A percentile compares a stretch with the other conserved stretches of the same genome.
Conservation (phyloP, 1,284 basidiomycete genomes). For the Ceratobasidium theobromae region DNA sequence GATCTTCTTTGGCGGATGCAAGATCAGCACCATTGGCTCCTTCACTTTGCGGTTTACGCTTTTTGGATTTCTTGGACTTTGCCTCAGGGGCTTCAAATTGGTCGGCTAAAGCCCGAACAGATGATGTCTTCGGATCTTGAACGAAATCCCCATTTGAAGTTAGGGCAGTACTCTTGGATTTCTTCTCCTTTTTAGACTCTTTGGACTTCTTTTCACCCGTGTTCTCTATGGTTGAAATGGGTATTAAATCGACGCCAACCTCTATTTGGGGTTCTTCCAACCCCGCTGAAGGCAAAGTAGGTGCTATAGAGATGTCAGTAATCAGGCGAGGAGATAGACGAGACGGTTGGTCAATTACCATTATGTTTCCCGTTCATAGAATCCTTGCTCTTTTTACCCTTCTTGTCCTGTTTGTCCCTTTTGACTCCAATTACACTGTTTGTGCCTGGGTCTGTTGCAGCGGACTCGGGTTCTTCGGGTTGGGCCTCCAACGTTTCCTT, state of each 20-base stretch:
- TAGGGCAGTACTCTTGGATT: conserved; percentile 32
- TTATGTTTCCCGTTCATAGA: not conserved
- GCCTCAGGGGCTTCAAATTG: conserved; percentile 36
- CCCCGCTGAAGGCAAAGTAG: not conserved
- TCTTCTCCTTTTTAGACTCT: conserved; percentile 38
- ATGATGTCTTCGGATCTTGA: conserved; percentile 38
- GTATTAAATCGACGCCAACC: conserved; percentile 1
- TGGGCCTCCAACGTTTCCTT: conserved; percentile 7
- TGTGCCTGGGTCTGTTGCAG: not conserved
- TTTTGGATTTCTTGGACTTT: conserved; percentile 21
- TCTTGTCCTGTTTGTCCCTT: conserved; percentile 33
- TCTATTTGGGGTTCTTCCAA: not conserved
- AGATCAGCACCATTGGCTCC: conserved; percentile 34
- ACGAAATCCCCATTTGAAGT: conserved; percentile 37
- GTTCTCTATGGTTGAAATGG: conserved; percentile 37
- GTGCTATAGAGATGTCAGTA: too few species aligned
- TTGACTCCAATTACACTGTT: not conserved
- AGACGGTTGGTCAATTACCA: not conserved
- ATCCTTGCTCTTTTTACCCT: conserved; percentile 28
- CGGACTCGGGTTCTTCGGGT: too few species aligned
- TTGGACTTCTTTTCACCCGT: conserved; percentile 42
- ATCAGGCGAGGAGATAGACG: too few species aligned
- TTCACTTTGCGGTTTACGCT: conserved; percentile 36
- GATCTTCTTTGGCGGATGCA: not conserved
- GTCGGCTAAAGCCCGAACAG: too few species aligned